Percentiles rank a stretch among this genome's conserved stretches.
These are phyloP conservation scores for Pythium dissimile DNA, from an alignment of 352 stramenopile genomes.

Conservation along the genomic window DNA sequence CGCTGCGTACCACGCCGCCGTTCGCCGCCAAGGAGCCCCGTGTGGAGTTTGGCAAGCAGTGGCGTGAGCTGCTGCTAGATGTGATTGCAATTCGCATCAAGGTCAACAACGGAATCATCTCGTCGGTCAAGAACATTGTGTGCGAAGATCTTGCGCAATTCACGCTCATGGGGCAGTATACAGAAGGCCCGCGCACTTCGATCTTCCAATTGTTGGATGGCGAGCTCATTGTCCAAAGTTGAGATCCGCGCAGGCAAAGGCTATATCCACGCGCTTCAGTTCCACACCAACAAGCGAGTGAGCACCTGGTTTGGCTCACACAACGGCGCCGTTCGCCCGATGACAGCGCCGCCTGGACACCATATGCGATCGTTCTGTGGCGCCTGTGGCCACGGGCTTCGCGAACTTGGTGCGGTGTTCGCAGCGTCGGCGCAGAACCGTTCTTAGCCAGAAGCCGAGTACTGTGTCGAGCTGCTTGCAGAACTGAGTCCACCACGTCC, in stretches of 20 bases:
- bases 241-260: neutral
- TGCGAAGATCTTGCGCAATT: neutral
- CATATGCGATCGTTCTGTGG: slow-evolving; percentile 7
- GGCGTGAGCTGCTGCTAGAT: slow-evolving; percentile 2
- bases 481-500: neutral
- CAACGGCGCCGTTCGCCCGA: neutral
- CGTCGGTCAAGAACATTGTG: slow-evolving; percentile 9
- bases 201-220: slow-evolving; percentile 14
- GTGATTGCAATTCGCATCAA: slow-evolving; percentile 6
- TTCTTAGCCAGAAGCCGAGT: neutral
- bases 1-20: neutral
- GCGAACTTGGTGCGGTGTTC: slow-evolving; percentile 4
- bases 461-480: neutral
- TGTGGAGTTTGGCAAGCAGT: slow-evolving; percentile 3
- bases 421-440: neutral
- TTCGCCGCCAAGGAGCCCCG: slow-evolving; percentile 1
- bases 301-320: slow-evolving; percentile 8
- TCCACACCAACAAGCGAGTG: slow-evolving; percentile 15
- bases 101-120: neutral
- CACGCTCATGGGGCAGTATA: neutral
- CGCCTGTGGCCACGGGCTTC: neutral
- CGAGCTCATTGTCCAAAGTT: neutral
- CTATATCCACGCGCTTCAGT: slow-evolving; percentile 10
- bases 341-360: neutral
- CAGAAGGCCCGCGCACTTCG: neutral